Conservation (phyloP, 345 rosid species). For the Kernera saxatilis region DNA sequence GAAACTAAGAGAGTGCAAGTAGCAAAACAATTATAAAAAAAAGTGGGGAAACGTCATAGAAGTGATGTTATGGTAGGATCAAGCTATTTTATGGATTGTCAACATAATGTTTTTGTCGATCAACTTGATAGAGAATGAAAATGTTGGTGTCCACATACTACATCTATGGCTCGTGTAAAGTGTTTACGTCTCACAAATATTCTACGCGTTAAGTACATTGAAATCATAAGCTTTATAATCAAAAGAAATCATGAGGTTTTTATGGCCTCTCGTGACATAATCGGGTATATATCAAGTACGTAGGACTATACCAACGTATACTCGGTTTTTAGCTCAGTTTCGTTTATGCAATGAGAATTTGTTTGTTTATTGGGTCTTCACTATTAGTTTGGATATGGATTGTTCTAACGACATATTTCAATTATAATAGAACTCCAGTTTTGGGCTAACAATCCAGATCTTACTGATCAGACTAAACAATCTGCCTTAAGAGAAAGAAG, state of each 20-base stretch:
- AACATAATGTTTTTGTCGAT: conserved; percentile 18
- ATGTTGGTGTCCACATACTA: conserved; percentile 7
- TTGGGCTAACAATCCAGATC: too few relatives aligned
- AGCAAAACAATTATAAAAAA: not conserved
- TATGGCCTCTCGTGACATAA: not conserved
- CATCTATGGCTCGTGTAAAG: not conserved
- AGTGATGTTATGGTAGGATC: not conserved
- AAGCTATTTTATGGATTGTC: not conserved
- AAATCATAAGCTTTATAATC: not conserved
- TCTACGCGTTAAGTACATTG: not conserved
- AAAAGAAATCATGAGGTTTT: not conserved
- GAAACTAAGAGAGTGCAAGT: not conserved
- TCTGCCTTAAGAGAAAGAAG: too few relatives aligned
- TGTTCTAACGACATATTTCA: too few relatives aligned
- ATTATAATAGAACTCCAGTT: too few relatives aligned
- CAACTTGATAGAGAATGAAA: conserved; percentile 3
- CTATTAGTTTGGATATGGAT: too few relatives aligned
- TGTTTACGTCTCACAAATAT: not conserved
- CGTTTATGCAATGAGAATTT: too few relatives aligned
- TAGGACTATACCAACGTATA: too few relatives aligned
- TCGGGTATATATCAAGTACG: too few relatives aligned
- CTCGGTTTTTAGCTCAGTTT: too few relatives aligned
- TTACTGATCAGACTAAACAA: too few relatives aligned
- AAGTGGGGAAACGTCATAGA: not conserved
- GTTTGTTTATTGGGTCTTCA: too few relatives aligned